Percentiles rank a stretch among this genome's conserved stretches.
Conservation (phyloP, 2,329 filamentous ascomycete species). For the Fusarium kyushuense region DNA sequence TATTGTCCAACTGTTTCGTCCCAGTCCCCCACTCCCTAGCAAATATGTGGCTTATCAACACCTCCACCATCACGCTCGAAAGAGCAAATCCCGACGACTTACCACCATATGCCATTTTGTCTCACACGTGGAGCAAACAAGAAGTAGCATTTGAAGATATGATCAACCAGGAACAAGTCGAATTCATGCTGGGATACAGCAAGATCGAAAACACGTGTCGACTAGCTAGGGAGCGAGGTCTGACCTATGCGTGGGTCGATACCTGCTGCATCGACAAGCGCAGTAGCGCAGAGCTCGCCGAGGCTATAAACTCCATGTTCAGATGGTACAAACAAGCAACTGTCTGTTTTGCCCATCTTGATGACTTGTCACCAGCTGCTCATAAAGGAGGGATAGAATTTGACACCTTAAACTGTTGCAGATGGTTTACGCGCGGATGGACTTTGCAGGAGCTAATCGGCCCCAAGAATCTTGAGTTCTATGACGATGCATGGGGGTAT, state of each 20-base stretch:
- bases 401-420: background rate
- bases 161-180: fast-evolving
- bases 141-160: constrained; percentile 14
- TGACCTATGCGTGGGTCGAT: constrained; percentile 7
- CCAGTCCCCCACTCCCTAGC: fast-evolving
- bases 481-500: background rate
- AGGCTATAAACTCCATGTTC: constrained; percentile 16
- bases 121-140: constrained; percentile 2
- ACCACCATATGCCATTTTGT: constrained; percentile 1
- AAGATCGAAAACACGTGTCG: constrained; percentile 3
- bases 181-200: background rate
- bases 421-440: constrained; percentile 18
- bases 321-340: background rate
- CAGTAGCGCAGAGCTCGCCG: constrained; percentile 10
- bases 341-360: constrained; percentile 5
- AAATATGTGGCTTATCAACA: constrained; percentile 10
- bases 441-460: constrained; percentile 19
- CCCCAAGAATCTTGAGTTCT: background rate
- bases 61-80: background rate
- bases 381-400: fast-evolving
- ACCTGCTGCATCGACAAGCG: constrained; percentile 16
- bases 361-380: background rate
- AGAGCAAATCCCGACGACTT: background rate
- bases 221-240: background rate
- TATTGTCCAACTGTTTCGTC: background rate